These are phyloP conservation scores for Gentiana dahurica DNA, from an alignment of 257 asterid genomes.

Conservation along the genomic window DNA sequence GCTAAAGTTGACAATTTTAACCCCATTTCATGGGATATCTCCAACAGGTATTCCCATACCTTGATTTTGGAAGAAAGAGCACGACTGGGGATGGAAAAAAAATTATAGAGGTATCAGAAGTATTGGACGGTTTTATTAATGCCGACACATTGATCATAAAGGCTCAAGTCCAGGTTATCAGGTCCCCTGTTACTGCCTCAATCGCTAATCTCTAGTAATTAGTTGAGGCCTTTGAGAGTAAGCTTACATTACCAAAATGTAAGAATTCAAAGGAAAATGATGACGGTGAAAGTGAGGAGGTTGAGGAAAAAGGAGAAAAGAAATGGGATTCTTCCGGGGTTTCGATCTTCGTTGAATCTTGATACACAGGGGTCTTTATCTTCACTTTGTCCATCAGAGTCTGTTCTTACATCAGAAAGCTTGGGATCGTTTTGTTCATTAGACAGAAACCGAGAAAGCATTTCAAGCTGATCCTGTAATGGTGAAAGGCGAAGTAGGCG, in stretches of 20 bases:
- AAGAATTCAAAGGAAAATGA: conserved; percentile 32
- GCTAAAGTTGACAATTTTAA: too few relatives aligned
- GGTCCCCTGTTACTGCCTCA: neutral
- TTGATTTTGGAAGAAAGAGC: conserved; percentile 94
- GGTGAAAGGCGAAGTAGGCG: too few relatives aligned
- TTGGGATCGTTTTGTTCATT: conserved; percentile 55
- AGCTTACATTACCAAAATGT: conserved; percentile 28
- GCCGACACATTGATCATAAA: conserved; percentile 7
- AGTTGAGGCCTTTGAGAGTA: conserved; percentile 75
- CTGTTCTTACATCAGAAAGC: conserved; percentile 56
- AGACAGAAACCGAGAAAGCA: conserved; percentile 49
- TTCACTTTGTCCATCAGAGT: conserved; percentile 64
- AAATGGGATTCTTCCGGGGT: conserved; percentile 56
- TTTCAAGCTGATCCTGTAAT: neutral
- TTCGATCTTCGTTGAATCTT: conserved; percentile 19
- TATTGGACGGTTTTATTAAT: conserved; percentile 7
- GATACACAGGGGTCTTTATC: conserved; percentile 45
- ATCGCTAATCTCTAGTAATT: conserved; percentile 21
- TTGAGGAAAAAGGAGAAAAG: conserved; percentile 11
- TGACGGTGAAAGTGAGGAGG: conserved; percentile 30
- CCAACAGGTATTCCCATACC: conserved; percentile 38
- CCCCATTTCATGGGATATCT: too few relatives aligned
- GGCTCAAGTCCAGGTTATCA: conserved; percentile 12
- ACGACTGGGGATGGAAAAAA: conserved; percentile 99
- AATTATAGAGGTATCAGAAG: conserved; percentile 1